Evolutionary conservation across 78 protist species (phyloP), one percentile per base, ranked within the genome.

Genomic region (Corallochytrium limacisporum): DNA sequence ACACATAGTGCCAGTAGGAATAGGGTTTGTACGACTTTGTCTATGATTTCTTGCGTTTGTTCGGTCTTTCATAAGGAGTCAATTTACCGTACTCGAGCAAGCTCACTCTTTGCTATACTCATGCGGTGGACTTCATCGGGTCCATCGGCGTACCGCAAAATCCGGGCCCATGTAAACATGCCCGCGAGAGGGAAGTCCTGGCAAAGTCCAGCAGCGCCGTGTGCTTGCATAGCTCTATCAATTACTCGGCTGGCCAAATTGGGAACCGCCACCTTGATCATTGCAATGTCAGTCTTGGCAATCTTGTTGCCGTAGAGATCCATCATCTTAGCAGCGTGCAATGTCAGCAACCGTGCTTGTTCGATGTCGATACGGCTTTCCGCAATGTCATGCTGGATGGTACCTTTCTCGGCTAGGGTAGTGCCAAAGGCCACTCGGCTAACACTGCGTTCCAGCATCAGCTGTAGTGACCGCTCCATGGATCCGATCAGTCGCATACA

Each of bases 401-500:
- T 51, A n/a, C 72, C 76, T 3, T 73, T 61, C 13, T 7, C 32
- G 4, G 67, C 67, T 20, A 73, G 69, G 1, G 44, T 53, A 40
- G 36, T 26, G 24, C 82, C 79, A 36, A 71, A 70, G 7, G 74
- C 78, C 1, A 4, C 20, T 18, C 90, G 56, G 8, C 6, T 0
- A 26, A 4, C 5, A 26, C 33, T 72, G n/a, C 91, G 78, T 29
- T 20, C 18, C 47, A 36, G 26, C 79, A 72, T 65, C 38, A 44
- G 46, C 12, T 46, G 63, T 22, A 80, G 57, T 9, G 79, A 35
- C 31, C 79, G 75, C 51, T 83, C 85, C 12, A 75, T 71, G 4
- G 24, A 2, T 1, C 83, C 80, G n/a, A 74, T 62, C n/a, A 61
- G 29, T 3, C 92, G 80, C 92, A 87, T 87, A 80, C 92, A 83